Conservation (phyloP, 73 alveolate genomes). For the Paramecium bursaria region DNA sequence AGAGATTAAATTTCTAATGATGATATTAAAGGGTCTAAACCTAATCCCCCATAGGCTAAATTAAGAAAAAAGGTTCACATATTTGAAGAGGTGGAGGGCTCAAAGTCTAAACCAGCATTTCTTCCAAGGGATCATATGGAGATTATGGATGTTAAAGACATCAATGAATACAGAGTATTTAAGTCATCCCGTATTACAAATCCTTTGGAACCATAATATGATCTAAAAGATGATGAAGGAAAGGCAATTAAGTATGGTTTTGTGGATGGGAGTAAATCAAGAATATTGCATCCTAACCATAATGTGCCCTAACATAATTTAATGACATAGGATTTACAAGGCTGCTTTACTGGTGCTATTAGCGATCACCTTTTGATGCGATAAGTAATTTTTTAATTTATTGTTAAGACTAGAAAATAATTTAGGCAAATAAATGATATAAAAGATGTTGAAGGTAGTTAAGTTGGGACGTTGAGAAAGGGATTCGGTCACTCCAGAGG, state of each 20-base stretch:
- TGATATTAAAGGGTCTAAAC: constrained; percentile 96
- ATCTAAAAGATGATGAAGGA: constrained; percentile 78
- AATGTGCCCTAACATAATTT: constrained; percentile 73
- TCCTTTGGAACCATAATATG: constrained; percentile 95
- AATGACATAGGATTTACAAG: constrained; percentile 78
- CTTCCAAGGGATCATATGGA: constrained; percentile 80
- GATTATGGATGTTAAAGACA: constrained; percentile 77
- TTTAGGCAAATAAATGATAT: constrained; percentile 61
- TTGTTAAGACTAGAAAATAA: constrained; percentile 19
- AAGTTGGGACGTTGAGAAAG: constrained; percentile 81
- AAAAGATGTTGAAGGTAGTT: constrained; percentile 64
- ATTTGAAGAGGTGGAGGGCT: constrained; percentile 91
- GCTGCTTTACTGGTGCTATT: constrained; percentile 74
- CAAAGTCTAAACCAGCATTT: constrained; percentile 83
- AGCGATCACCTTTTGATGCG: constrained; percentile 65
- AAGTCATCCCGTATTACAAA: constrained; percentile 84
- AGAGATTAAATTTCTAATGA: constrained; percentile 87
- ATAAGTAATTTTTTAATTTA: constrained; percentile 1
- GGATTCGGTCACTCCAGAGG: constrained; percentile 81
- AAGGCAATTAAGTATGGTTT: constrained; percentile 77
- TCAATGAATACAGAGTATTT: constrained; percentile 62
- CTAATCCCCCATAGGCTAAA: constrained; percentile 80
- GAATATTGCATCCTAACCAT: constrained; percentile 76
- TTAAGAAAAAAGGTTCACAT: constrained; percentile 84
- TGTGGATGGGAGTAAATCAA: constrained; percentile 76